These are phyloP conservation scores for Sporothrix luriei DNA, from an alignment of 2,329 filamentous ascomycete genomes.

Conservation along the genomic window DNA sequence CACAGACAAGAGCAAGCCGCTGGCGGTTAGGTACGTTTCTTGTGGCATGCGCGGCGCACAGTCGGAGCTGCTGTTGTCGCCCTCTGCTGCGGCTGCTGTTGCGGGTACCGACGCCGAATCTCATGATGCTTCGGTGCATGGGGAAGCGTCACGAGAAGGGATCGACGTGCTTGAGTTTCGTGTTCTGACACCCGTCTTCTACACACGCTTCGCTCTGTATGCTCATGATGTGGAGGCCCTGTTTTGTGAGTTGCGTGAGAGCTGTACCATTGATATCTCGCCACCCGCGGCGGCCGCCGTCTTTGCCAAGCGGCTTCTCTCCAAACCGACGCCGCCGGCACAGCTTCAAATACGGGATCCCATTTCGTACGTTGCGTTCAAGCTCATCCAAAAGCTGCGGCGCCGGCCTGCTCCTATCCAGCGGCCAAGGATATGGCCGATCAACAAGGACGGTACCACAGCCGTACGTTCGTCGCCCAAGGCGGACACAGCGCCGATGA, in stretches of 20 bases:
- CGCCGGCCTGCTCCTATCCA: conserved; percentile 48
- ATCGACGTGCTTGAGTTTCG: conserved; percentile 55
- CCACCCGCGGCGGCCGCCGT: conserved; percentile 49
- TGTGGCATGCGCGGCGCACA: conserved; percentile 49
- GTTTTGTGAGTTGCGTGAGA: conserved; percentile 62
- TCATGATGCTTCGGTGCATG: not conserved
- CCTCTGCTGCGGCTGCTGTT: conserved; percentile 33
- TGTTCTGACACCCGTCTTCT: conserved; percentile 67
- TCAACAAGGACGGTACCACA: not conserved
- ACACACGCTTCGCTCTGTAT: conserved; percentile 66
- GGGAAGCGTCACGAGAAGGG: not conserved
- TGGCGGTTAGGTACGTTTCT: conserved; percentile 59
- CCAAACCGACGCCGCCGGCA: conserved; percentile 42
- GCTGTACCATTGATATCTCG: conserved; percentile 60
- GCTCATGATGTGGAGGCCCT: conserved; percentile 63
- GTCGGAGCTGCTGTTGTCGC: conserved; percentile 47
- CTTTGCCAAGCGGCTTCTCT: conserved; percentile 51
- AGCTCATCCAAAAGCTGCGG: conserved; percentile 50
- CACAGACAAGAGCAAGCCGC: not conserved
- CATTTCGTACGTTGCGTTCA: conserved; percentile 49
- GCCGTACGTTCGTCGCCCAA: not conserved
- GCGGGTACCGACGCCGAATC: too few species aligned
- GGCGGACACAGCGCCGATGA: not conserved
- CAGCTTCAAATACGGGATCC: conserved; percentile 43
- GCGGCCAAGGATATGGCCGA: conserved; percentile 44